phyloP scores from a whole-genome alignment of 1,284 basidiomycete genomes.

The Thelephora terrestris region DNA sequence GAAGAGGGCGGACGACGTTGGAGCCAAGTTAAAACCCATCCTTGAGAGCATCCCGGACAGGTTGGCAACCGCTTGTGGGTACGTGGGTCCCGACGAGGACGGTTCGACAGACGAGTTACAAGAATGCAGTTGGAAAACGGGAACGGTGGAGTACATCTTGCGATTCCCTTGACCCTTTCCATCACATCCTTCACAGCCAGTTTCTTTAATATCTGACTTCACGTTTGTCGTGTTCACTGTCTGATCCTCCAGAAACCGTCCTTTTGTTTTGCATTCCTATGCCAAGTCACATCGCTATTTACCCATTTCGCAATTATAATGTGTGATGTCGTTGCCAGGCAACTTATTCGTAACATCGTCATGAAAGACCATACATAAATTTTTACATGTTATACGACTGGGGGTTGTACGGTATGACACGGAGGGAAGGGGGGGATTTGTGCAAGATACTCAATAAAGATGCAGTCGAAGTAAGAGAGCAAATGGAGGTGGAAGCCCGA shows the following conservation, averaged over 20 bases:
- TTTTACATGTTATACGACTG: neutral
- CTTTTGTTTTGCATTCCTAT: no score
- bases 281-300: no score
- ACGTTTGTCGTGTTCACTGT: neutral
- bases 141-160: slow-evolving; percentile 54
- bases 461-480: neutral
- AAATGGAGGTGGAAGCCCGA: neutral
- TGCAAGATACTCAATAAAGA: neutral
- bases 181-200: neutral
- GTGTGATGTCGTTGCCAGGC: no score
- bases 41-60: slow-evolving; percentile 23
- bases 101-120: slow-evolving; percentile 30
- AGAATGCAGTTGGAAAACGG: slow-evolving; percentile 48
- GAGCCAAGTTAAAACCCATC: slow-evolving; percentile 20
- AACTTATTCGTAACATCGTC: no score
- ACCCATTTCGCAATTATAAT: no score
- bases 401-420: neutral
- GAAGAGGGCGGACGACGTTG: slow-evolving; percentile 18
- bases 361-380: no score
- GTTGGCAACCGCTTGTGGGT: slow-evolving; percentile 39
- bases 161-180: slow-evolving; percentile 44
- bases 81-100: slow-evolving; percentile 16
- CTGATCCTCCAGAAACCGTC: no score
- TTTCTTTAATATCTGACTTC: neutral
- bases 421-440: neutral